A percentile compares a stretch with the other conserved stretches of the same genome.
Conservation (phyloP, 371 early-diverging fungal species). For the Actinomortierella ambigua region DNA sequence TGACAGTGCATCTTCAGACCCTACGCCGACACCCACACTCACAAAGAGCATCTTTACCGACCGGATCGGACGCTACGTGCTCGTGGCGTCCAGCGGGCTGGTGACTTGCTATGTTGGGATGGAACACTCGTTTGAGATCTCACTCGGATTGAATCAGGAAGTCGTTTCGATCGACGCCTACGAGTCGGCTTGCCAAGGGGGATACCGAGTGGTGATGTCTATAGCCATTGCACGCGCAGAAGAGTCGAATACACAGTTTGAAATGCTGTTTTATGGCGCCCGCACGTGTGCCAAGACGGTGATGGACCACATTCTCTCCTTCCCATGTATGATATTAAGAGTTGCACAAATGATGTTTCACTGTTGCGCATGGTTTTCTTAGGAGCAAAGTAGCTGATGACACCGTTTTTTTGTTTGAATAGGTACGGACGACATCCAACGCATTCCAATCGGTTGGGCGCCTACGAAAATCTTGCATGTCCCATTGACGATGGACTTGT, state of each 20-base stretch:
- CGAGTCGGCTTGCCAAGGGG: slow-evolving; percentile 32
- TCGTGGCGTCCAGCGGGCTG: slow-evolving; percentile 27
- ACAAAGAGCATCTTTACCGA: slow-evolving; percentile 12
- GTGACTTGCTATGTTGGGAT: slow-evolving; percentile 29
- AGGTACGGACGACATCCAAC: slow-evolving; percentile 32
- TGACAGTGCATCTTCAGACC: background rate
- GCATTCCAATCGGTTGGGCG: slow-evolving; percentile 31
- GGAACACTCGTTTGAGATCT: slow-evolving; percentile 30
- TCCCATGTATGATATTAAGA: slow-evolving; percentile 15
- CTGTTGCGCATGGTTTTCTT: background rate
- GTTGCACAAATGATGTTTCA: background rate
- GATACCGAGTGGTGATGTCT: slow-evolving; percentile 28
- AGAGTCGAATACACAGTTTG: slow-evolving; percentile 26
- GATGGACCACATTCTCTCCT: slow-evolving; percentile 18
- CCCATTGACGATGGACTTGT: slow-evolving; percentile 30
- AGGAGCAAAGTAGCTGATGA: background rate
- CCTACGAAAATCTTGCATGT: slow-evolving; percentile 41
- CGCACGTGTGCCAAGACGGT: slow-evolving; percentile 30
- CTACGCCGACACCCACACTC: background rate
- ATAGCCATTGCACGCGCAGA: slow-evolving; percentile 32
- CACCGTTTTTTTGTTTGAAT: background rate
- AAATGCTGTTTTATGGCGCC: slow-evolving; percentile 33
- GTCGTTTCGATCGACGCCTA: slow-evolving; percentile 43
- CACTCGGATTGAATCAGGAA: slow-evolving; percentile 17
- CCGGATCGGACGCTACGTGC: slow-evolving; percentile 27